phyloP scores from a whole-genome alignment of 2,329 filamentous ascomycete genomes.

The Colletotrichum gigasporum region DNA sequence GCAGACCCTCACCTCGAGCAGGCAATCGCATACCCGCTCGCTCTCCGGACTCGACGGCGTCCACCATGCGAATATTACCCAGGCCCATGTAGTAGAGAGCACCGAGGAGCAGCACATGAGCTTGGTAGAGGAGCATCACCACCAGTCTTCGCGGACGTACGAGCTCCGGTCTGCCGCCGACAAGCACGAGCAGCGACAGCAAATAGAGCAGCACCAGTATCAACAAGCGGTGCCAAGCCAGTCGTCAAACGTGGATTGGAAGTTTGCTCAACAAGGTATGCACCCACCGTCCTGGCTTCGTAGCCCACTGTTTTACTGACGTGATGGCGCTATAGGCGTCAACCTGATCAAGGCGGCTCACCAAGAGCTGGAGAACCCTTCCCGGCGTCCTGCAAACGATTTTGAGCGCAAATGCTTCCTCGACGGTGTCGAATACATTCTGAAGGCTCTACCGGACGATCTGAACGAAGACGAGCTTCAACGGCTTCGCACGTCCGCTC shows the following conservation, averaged over 20 bases:
- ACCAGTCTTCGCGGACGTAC: slow-evolving; percentile 14
- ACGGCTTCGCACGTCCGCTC: slow-evolving; percentile 61
- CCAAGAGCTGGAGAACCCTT: slow-evolving; percentile 18
- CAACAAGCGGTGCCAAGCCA: slow-evolving; percentile 33
- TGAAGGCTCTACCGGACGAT: slow-evolving; percentile 68
- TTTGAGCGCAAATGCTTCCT: slow-evolving; percentile 70
- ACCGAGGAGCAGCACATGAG: slow-evolving; percentile 30
- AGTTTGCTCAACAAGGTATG: slow-evolving; percentile 45
- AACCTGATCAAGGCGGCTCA: slow-evolving; percentile 26
- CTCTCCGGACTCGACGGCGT: slow-evolving; percentile 24
- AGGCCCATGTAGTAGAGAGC: slow-evolving; percentile 20
- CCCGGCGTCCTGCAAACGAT: slow-evolving; percentile 21
- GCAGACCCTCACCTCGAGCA: slow-evolving; percentile 30
- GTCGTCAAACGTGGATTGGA: slow-evolving; percentile 44
- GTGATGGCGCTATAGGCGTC: slow-evolving; percentile 7
- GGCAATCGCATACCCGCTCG: slow-evolving; percentile 20
- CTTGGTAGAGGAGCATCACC: slow-evolving; percentile 21
- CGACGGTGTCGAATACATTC: slow-evolving; percentile 69
- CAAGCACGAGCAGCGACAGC: slow-evolving; percentile 7
- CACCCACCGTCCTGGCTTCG: background rate
- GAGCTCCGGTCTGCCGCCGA: slow-evolving; percentile 13
- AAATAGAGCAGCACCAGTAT: slow-evolving; percentile 16
- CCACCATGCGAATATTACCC: slow-evolving; percentile 14
- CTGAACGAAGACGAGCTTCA: slow-evolving; percentile 64
- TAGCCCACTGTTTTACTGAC: background rate